phyloP scores from a whole-genome alignment of 768 basidiomycete species.

The Tephrocybe sp. region DNA sequence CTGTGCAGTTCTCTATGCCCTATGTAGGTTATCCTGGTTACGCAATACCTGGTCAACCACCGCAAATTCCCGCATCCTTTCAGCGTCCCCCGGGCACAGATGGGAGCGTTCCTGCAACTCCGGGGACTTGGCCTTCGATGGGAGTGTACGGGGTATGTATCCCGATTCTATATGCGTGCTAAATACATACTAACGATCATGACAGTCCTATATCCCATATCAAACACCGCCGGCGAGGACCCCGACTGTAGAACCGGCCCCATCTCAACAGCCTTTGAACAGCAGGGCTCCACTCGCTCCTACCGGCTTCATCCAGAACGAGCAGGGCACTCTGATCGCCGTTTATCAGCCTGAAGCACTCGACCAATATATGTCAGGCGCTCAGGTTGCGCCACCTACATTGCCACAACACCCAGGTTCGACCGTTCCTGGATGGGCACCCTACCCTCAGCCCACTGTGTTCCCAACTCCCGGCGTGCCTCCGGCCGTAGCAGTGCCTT shows the following conservation, averaged over 20 bases:
- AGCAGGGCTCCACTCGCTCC: slow-evolving; percentile 60
- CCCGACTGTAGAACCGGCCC: slow-evolving; percentile 30
- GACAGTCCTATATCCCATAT: slow-evolving; percentile 52
- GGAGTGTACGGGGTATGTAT: slow-evolving; percentile 49
- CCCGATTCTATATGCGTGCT: not conserved
- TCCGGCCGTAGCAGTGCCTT: slow-evolving; percentile 20
- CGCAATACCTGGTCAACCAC: slow-evolving; percentile 30
- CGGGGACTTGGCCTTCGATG: slow-evolving; percentile 37
- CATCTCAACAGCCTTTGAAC: slow-evolving; percentile 22
- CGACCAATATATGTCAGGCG: slow-evolving; percentile 63
- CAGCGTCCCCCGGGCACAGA: slow-evolving; percentile 38
- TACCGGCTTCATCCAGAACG: slow-evolving; percentile 70
- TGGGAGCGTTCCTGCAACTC: slow-evolving; percentile 29
- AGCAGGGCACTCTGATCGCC: slow-evolving; percentile 70
- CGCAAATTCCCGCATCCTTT: slow-evolving; percentile 28
- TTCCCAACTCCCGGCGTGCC: slow-evolving; percentile 29
- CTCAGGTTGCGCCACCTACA: slow-evolving; percentile 24
- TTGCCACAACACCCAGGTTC: slow-evolving; percentile 25
- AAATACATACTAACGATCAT: slow-evolving; percentile 4
- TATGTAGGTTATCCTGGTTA: slow-evolving; percentile 52
- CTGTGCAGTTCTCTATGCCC: slow-evolving; percentile 51
- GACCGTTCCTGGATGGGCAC: slow-evolving; percentile 31
- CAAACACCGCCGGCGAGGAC: slow-evolving; percentile 36
- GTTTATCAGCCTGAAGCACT: slow-evolving; percentile 72
- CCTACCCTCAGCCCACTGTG: slow-evolving; percentile 25